Conservation (phyloP, 176 grass and related monocot genomes). For the Otatea glauca region DNA sequence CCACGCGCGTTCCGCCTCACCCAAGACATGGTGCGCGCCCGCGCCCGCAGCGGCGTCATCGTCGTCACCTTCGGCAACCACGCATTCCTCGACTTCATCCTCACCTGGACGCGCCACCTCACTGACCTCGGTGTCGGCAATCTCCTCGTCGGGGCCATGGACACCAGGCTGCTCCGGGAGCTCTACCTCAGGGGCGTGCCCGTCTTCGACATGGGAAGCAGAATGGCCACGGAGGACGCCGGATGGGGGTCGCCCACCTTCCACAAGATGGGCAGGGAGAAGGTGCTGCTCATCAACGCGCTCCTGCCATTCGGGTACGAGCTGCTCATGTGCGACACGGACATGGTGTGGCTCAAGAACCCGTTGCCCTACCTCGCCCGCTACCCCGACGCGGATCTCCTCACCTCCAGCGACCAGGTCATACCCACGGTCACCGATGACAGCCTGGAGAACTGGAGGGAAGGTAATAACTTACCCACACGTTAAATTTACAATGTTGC, state of each 20-base stretch:
- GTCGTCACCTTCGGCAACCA: conserved; percentile 90
- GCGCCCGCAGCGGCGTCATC: conserved; percentile 67
- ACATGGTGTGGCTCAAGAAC: conserved; percentile 99
- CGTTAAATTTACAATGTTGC: not conserved
- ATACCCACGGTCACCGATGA: conserved; percentile 91
- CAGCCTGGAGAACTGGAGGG: conserved; percentile 86
- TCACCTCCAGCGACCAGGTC: conserved; percentile 93
- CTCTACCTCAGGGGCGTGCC: conserved; percentile 83
- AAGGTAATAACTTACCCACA: conserved; percentile 63
- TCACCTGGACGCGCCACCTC: conserved; percentile 86
- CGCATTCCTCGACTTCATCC: conserved; percentile 90
- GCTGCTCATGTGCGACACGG: conserved; percentile 96
- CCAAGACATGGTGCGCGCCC: conserved; percentile 65
- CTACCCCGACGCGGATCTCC: conserved; percentile 84
- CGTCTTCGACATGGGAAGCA: conserved; percentile 92
- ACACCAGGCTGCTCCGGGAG: conserved; percentile 78
- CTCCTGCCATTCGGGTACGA: conserved; percentile 88
- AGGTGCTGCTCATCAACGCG: conserved; percentile 91
- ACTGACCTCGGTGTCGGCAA: conserved; percentile 73
- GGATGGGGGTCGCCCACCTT: conserved; percentile 95
- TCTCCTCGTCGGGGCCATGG: conserved; percentile 95
- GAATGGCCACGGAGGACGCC: conserved; percentile 86
- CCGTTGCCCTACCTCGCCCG: conserved; percentile 83
- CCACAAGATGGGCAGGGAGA: conserved; percentile 99
- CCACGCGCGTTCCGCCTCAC: conserved; percentile 68